Evolutionary conservation across 768 basidiomycete genomes (phyloP).

Genomic region (Daedaleopsis nitida): DNA sequence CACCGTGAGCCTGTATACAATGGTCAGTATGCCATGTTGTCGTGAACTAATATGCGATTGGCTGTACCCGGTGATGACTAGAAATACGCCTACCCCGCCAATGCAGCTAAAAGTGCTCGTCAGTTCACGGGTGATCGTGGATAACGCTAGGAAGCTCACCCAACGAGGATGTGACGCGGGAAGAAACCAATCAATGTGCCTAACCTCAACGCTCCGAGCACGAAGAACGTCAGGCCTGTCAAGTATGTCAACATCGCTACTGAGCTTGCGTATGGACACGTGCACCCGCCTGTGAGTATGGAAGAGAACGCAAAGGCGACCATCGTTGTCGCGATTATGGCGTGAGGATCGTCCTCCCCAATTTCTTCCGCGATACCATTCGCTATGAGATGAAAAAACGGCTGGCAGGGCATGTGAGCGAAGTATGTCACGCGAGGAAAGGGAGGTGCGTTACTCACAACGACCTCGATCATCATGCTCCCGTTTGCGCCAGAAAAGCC

Average conservation of each 20-base stretch:
- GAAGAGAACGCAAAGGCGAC: conserved; percentile 87
- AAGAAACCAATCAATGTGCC: conserved; percentile 93
- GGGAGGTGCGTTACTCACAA: conserved; percentile 51
- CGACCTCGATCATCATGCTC: conserved; percentile 99
- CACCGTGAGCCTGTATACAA: conserved; percentile 68
- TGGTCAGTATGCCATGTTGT: neutral
- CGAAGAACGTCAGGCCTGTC: conserved; percentile 78
- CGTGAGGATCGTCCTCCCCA: conserved; percentile 65
- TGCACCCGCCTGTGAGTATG: conserved; percentile 70
- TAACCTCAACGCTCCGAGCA: conserved; percentile 81
- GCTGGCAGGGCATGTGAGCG: conserved; percentile 44
- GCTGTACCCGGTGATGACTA: conserved; percentile 82
- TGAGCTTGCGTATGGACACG: neutral
- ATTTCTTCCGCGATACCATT: conserved; percentile 71
- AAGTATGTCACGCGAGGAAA: neutral
- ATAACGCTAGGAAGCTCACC: conserved; percentile 46
- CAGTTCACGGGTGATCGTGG: neutral
- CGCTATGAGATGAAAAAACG: conserved; percentile 94
- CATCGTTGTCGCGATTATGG: conserved; percentile 90
- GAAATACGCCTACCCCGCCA: conserved; percentile 93
- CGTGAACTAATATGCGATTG: neutral
- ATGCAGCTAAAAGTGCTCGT: conserved; percentile 57
- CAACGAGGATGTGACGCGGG: conserved; percentile 95
- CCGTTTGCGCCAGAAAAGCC: conserved; percentile 90
- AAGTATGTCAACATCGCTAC: neutral